Base-by-base conservation (phyloP, 2,329 filamentous ascomycete genomes). In the Colletotrichum filicis region DNA sequence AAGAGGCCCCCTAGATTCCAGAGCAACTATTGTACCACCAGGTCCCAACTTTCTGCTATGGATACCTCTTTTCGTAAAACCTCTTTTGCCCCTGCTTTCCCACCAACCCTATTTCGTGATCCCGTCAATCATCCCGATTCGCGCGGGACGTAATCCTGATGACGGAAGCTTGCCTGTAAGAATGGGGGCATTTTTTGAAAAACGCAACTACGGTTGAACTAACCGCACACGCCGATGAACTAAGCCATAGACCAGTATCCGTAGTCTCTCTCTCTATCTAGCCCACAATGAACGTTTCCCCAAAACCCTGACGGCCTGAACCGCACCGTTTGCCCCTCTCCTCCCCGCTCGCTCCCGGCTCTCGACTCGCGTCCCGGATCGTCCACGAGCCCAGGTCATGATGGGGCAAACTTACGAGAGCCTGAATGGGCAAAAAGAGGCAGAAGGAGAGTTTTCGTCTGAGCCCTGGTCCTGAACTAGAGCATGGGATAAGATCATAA, bases 1-100 rank as follows among this genome's bases (percentile, higher is more conserved):
- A 61, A 60, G 55, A 46, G 24, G 32, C 46, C 66, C 69, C 70
- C 59, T 73, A 73, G 66, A 69, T 73, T 73, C 70, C 70, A 73
- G 42, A 35, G 32, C 26, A 14, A 42, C 14, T 5, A 42, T 42
- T 42, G 37, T 42, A 42, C 37, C 37, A 42, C 37, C 37, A 42
- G 19, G 19, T n/a, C 42, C 19, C 5, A n/a, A 19, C 37, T 16
- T 42, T 42, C 14, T 49, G 42, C 14, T 37, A 42, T 42, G 14
- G 37, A 6, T 42, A 42, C 37, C 11, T 35, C 32, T 35, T 42
- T 42, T 42, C 14, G 37, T 42, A 42, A 42, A 42, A 35, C 32
- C 32, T 16, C 14, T n/a, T 11, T 72, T 58, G 66, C 60, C 66
- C 70, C 70, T 70, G 32, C 24, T 37, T 24, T 28, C 26, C 32